A percentile compares a stretch with the other conserved stretches of the same genome.
Evolutionary conservation across 768 basidiomycete species (phyloP).

Genomic region (Cystobasidium onofrii): DNA sequence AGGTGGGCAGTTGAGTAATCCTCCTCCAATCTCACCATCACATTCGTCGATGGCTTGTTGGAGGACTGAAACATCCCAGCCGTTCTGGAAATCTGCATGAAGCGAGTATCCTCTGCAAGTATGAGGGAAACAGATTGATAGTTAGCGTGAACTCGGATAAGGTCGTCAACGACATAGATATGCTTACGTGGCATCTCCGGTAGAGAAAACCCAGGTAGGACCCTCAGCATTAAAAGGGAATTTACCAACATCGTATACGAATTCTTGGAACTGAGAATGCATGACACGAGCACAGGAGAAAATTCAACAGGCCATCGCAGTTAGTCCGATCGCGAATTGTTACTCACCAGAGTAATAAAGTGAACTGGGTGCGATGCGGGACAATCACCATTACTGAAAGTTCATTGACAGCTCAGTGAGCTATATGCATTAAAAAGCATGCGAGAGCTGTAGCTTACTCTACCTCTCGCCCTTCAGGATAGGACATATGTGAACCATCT

Average conservation of each 20-base stretch:
- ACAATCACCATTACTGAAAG: constrained; percentile 32
- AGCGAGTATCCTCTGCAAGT: constrained; percentile 1
- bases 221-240: constrained; percentile 50
- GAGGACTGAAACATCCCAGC: constrained; percentile 57
- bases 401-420: no score
- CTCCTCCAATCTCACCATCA: constrained; percentile 9
- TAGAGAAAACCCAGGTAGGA: constrained; percentile 49
- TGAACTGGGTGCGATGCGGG: constrained; percentile 29
- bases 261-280: constrained; percentile 23
- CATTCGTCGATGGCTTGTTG: constrained; percentile 52
- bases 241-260: constrained; percentile 24
- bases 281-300: no score
- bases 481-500: constrained; percentile 47
- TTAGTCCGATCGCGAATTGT: no score
- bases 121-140: no score
- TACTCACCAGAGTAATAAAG: constrained; percentile 29
- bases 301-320: no score
- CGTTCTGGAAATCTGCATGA: constrained; percentile 45
- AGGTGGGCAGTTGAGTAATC: neutral
- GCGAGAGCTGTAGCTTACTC: no score
- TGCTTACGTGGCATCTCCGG: constrained; percentile 58
- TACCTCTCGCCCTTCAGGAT: constrained; percentile 22
- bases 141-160: neutral
- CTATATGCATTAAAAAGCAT: no score
- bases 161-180: constrained; percentile 35